These are phyloP conservation scores for Pseudevernia furfuracea DNA, from an alignment of 495 filamentous ascomycete genomes.

Conservation along the genomic window DNA sequence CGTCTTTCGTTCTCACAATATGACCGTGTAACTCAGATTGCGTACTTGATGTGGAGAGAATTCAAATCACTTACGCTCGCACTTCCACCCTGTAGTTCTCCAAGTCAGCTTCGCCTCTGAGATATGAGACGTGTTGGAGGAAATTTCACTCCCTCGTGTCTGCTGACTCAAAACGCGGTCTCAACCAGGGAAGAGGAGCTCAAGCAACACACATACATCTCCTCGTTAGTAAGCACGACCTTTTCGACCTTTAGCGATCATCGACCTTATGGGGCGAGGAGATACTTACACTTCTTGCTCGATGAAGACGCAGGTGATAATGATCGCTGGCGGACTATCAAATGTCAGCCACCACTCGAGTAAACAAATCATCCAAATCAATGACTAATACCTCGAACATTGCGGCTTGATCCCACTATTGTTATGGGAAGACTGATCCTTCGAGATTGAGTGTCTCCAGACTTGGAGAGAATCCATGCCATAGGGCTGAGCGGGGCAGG, in stretches of 20 bases:
- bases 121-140: neutral
- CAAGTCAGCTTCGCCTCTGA: neutral
- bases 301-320: slow-evolving; percentile 66
- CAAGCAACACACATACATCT: slow-evolving; percentile 41
- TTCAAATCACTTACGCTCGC: neutral
- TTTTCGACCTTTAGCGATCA: slow-evolving; percentile 2
- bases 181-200: neutral
- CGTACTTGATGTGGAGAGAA: neutral
- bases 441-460: too few relatives aligned
- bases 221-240: slow-evolving; percentile 31
- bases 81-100: slow-evolving; percentile 1
- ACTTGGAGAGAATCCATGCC: neutral
- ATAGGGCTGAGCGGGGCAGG: slow-evolving; percentile 7
- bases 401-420: neutral
- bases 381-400: slow-evolving; percentile 12
- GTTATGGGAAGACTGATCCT: neutral
- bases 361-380: too few relatives aligned
- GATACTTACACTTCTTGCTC: slow-evolving; percentile 48
- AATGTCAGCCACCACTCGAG: neutral
- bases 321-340: slow-evolving; percentile 35
- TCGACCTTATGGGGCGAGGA: neutral
- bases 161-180: neutral
- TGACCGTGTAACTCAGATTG: neutral
- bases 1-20: neutral
- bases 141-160: neutral